phyloP scores from a whole-genome alignment of 345 rosid species.

The Brassica napus region DNA sequence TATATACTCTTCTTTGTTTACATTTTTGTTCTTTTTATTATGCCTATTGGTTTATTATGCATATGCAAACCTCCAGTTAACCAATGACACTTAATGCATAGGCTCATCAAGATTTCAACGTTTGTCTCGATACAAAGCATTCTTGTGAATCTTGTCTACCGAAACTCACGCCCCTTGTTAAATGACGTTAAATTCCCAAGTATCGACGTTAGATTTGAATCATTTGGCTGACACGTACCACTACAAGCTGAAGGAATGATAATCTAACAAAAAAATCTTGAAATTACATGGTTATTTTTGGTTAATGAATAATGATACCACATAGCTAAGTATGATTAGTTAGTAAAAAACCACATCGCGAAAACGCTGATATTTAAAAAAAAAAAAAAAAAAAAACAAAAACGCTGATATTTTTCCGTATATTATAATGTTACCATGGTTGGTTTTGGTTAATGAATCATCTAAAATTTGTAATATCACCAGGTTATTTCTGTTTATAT shows the following conservation, averaged over 20 bases:
- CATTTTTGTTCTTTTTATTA: slow-evolving; percentile 16
- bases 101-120: slow-evolving; percentile 30
- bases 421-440: background rate
- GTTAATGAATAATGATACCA: background rate
- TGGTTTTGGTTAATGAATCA: background rate
- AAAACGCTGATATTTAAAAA: background rate
- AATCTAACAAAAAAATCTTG: background rate
- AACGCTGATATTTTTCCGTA: background rate
- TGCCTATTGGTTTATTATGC: slow-evolving; percentile 26
- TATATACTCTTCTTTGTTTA: slow-evolving; percentile 11
- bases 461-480: background rate
- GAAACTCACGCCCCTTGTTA: background rate
- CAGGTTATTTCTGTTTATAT: background rate
- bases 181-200: background rate
- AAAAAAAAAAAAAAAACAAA: too few relatives aligned
- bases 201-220: background rate
- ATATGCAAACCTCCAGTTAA: slow-evolving; percentile 29
- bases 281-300: background rate
- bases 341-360: background rate
- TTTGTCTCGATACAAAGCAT: slow-evolving; percentile 35
- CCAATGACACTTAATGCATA: slow-evolving; percentile 34
- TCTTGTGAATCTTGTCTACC: slow-evolving; percentile 17
- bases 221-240: background rate
- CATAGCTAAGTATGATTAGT: background rate
- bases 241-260: background rate